Percentiles rank a stretch among this genome's conserved stretches.
Conservation (phyloP, 164 flowering plant genomes). For the Piper longum region DNA sequence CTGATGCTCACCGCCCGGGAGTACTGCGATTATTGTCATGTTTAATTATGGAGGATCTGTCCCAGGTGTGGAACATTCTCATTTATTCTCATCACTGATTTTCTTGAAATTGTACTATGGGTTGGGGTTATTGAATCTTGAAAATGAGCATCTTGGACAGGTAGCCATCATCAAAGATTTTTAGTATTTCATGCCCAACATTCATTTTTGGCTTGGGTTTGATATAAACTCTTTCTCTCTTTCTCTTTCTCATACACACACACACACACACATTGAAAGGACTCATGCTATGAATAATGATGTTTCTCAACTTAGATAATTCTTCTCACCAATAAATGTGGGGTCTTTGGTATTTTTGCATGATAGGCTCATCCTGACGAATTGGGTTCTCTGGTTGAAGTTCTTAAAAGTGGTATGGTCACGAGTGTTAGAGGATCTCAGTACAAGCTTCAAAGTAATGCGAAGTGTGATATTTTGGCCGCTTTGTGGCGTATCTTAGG, state of each 20-base stretch:
- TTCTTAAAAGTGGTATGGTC: constrained; percentile 92
- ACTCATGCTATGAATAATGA: too few relatives aligned
- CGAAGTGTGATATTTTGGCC: constrained; percentile 87
- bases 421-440: constrained; percentile 81
- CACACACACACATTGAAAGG: too few relatives aligned
- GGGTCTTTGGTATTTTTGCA: neutral
- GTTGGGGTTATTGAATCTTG: too few relatives aligned
- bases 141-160: too few relatives aligned
- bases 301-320: too few relatives aligned
- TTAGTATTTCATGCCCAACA: too few relatives aligned
- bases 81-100: too few relatives aligned
- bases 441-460: constrained; percentile 65
- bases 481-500: constrained; percentile 91
- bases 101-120: neutral
- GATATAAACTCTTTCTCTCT: too few relatives aligned
- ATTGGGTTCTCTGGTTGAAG: constrained; percentile 72
- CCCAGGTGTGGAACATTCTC: constrained; percentile 42
- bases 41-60: constrained; percentile 75
- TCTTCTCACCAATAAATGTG: too few relatives aligned
- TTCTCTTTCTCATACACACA: too few relatives aligned
- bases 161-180: too few relatives aligned
- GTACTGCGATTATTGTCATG: constrained; percentile 76
- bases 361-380: constrained; percentile 88
- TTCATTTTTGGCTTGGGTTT: too few relatives aligned
- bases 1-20: constrained; percentile 74